phyloP scores from a whole-genome alignment of 2,329 filamentous ascomycete genomes.

The Sporothrix pallida region DNA sequence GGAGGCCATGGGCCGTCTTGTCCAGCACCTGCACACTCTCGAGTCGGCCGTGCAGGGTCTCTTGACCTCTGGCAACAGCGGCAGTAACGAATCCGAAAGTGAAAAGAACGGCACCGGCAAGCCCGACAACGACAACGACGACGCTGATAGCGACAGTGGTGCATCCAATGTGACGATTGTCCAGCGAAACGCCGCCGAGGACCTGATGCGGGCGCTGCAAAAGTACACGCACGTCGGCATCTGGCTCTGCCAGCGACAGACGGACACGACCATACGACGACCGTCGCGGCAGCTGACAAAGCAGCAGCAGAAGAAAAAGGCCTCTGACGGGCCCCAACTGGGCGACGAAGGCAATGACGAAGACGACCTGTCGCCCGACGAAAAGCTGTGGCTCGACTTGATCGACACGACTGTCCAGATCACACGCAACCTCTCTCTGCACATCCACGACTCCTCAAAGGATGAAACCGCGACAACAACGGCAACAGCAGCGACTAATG shows the following conservation, averaged over 20 bases:
- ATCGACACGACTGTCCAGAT: conserved; percentile 67
- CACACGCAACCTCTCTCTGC: conserved; percentile 66
- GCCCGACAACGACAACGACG: conserved; percentile 6
- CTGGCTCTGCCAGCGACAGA: conserved; percentile 91
- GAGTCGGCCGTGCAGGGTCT: conserved; percentile 79
- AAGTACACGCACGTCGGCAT: conserved; percentile 93
- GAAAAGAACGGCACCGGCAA: neutral
- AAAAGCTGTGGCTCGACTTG: conserved; percentile 64
- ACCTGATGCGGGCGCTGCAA: conserved; percentile 77
- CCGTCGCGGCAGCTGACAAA: neutral
- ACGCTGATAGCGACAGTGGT: conserved; percentile 25
- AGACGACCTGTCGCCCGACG: conserved; percentile 58
- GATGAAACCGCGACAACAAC: conserved; percentile 17
- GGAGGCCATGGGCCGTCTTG: conserved; percentile 82
- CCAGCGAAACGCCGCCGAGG: conserved; percentile 64
- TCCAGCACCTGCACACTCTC: conserved; percentile 79
- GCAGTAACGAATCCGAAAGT: too few species aligned
- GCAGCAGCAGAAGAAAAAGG: neutral
- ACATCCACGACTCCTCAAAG: conserved; percentile 50
- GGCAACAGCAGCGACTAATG: neutral
- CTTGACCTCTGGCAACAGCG: conserved; percentile 50
- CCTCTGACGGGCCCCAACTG: conserved; percentile 49
- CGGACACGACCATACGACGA: conserved; percentile 58
- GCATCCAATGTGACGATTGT: conserved; percentile 34
- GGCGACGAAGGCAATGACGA: conserved; percentile 52